Evolutionary conservation across 805 yeast genomes (phyloP).

Genomic region (Schizosaccharomyces osmophilus): DNA sequence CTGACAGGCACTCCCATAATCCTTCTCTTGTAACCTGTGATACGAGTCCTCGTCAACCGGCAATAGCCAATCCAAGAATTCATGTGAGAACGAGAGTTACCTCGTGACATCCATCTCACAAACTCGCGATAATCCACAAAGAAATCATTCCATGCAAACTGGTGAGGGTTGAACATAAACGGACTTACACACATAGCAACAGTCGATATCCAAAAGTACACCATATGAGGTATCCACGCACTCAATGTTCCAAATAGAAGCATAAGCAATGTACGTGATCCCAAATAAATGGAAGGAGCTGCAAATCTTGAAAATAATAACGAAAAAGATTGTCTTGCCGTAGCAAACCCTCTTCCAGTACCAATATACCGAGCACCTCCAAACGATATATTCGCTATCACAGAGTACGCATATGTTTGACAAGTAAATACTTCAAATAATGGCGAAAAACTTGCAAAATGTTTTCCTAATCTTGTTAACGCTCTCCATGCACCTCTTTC

Average conservation of each 20-base stretch:
- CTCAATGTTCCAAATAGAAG: slow-evolving; percentile 52
- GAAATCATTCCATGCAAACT: slow-evolving; percentile 86
- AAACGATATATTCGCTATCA: slow-evolving; percentile 50
- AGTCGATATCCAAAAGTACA: slow-evolving; percentile 94
- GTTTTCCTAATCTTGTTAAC: slow-evolving; percentile 39
- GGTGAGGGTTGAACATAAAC: slow-evolving; percentile 89
- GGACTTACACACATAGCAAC: slow-evolving; percentile 78
- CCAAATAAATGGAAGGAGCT: slow-evolving; percentile 50
- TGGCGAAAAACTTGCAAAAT: slow-evolving; percentile 62
- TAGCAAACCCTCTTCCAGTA: slow-evolving; percentile 87
- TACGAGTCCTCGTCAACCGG: slow-evolving; percentile 57
- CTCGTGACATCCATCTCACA: slow-evolving; percentile 65
- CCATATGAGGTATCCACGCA: slow-evolving; percentile 80
- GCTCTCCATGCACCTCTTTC: slow-evolving; percentile 74
- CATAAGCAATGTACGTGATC: slow-evolving; percentile 43
- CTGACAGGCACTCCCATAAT: slow-evolving; percentile 42
- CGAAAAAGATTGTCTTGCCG: slow-evolving; percentile 49
- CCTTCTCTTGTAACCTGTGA: slow-evolving; percentile 74
- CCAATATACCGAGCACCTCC: slow-evolving; percentile 86
- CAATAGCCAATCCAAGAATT: slow-evolving; percentile 64
- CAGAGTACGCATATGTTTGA: slow-evolving; percentile 65
- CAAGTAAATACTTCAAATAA: slow-evolving; percentile 87
- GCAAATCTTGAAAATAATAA: slow-evolving; percentile 55
- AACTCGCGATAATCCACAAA: slow-evolving; percentile 88
- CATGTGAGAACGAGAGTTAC: slow-evolving; percentile 38